Evolutionary conservation across 257 asterid species (phyloP).

Genomic region (Asclepias syriaca): DNA sequence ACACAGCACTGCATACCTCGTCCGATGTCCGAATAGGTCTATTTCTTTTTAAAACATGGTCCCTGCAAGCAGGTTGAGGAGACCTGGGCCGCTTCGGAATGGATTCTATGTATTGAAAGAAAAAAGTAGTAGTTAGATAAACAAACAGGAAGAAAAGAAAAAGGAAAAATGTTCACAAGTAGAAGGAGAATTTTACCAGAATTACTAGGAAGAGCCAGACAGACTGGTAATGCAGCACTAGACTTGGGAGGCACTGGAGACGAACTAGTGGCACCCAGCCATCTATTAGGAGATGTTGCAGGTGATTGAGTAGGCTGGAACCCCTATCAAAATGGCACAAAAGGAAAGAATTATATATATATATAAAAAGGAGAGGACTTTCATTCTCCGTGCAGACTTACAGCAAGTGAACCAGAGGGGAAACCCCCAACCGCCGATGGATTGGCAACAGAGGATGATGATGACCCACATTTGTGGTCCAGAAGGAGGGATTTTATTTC

Average conservation of each 20-base stretch:
- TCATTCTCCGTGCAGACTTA: conserved; percentile 27
- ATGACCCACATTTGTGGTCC: conserved; percentile 54
- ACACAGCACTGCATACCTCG: conserved; percentile 29
- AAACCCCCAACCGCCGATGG: conserved; percentile 38
- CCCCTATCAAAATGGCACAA: conserved; percentile 18
- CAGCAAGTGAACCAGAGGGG: conserved; percentile 42
- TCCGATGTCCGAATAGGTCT: conserved; percentile 40
- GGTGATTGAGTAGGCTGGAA: conserved; percentile 43
- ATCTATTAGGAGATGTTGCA: conserved; percentile 41
- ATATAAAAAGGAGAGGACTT: neutral
- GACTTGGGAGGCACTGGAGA: conserved; percentile 39
- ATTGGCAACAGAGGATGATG: conserved; percentile 37
- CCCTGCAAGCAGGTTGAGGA: conserved; percentile 54
- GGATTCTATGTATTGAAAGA: conserved; percentile 21
- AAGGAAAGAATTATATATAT: conserved; percentile 1
- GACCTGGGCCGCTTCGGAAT: conserved; percentile 53
- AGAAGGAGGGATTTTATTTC: conserved; percentile 50
- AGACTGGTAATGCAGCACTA: conserved; percentile 36
- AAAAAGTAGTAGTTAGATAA: conserved; percentile 2
- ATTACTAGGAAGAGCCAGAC: conserved; percentile 40
- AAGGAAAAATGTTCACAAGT: neutral
- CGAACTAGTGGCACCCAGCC: conserved; percentile 35
- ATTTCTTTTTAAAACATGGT: conserved; percentile 39
- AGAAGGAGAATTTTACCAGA: conserved; percentile 31
- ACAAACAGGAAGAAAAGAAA: neutral